Evolutionary conservation across 306 rosid genomes (phyloP), one percentile per base, ranked within the genome.

Genomic region (Herpetospermum pedunculosum): DNA sequence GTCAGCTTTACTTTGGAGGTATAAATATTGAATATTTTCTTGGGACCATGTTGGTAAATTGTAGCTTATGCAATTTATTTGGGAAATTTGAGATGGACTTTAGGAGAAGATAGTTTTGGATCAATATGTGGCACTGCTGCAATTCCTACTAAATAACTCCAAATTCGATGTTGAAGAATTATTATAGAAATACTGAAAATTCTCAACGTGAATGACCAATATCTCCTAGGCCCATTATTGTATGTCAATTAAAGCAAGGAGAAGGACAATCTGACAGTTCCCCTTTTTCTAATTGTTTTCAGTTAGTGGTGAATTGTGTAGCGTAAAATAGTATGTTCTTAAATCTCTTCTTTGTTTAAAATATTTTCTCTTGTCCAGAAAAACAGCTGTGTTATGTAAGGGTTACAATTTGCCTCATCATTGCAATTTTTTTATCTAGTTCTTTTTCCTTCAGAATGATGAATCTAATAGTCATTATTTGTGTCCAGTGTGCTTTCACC

Each of bases 1-100:
- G 48, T 88, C 99, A 41, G 90, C 90, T 54, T 84, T 94, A 80
- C 76, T 94, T 81, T 91, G 97, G 96, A 94, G 99, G 99, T 94
- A 85, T 44, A 69, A 21, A 40, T 40, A 23, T 40, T 2, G 18
- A 38, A 67, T 67, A 81, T 57, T 75, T 68, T 57, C 25, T 60
- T 50, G 35, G 19, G 40, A 68, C 12, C 38, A 58, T 30, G 25
- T 18, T 62, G 77, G 23, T 53, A 46, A 25, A 52, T 73, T 53
- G 21, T 59, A 16, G 40, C 37, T 32, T 18, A 19, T 47, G 63
- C 65, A 60, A 41, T 2, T 4, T 37, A 18, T 28, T 59, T 55
- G 46, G 32, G 72, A 40, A 23, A 26, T 43, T 69, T 69, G 38
- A 69, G 38, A 69, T 46, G 25, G 72, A 13, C 44, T 26, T 13